Conservation (phyloP, 2,329 filamentous ascomycete species). For the Pseudocercospora cruenta region DNA sequence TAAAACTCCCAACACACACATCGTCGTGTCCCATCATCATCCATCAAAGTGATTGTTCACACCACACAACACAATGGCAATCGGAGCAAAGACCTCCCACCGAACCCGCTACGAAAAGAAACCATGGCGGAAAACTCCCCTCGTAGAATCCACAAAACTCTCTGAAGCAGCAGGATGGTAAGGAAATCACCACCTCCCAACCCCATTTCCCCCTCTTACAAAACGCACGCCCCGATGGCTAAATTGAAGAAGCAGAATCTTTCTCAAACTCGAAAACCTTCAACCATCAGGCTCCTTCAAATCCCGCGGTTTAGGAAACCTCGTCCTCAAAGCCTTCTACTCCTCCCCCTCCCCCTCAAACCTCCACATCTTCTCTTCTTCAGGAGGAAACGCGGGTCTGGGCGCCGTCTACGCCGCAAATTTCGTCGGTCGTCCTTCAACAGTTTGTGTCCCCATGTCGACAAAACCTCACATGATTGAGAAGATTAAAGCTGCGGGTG, state of each 20-base stretch:
- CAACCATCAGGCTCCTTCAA: slow-evolving; percentile 91
- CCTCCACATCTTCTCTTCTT: slow-evolving; percentile 75
- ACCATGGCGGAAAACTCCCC: slow-evolving; percentile 73
- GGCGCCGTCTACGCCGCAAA: slow-evolving; percentile 76
- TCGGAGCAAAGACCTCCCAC: slow-evolving; percentile 16
- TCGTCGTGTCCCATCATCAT: neutral
- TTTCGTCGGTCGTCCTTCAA: slow-evolving; percentile 67
- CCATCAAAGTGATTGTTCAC: neutral
- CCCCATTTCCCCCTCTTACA: neutral
- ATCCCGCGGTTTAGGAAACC: slow-evolving; percentile 72
- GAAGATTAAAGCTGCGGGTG: slow-evolving; percentile 70
- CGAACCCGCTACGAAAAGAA: slow-evolving; percentile 18
- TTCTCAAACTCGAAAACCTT: slow-evolving; percentile 82
- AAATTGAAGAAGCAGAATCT: slow-evolving; percentile 66
- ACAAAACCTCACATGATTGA: slow-evolving; percentile 71
- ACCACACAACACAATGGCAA: slow-evolving; percentile 14
- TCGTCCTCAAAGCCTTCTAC: slow-evolving; percentile 45
- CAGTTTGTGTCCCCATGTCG: slow-evolving; percentile 71
- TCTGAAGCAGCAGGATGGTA: slow-evolving; percentile 75
- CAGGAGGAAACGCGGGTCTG: slow-evolving; percentile 82
- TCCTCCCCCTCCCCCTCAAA: slow-evolving; percentile 31
- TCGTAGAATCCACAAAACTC: slow-evolving; percentile 67
- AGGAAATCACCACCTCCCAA: slow-evolving; percentile 33
- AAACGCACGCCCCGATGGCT: slow-evolving; percentile 13
- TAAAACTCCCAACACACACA: neutral